Evolutionary conservation across 164 flowering plant species (phyloP).

Genomic region (Warburgia ugandensis): DNA sequence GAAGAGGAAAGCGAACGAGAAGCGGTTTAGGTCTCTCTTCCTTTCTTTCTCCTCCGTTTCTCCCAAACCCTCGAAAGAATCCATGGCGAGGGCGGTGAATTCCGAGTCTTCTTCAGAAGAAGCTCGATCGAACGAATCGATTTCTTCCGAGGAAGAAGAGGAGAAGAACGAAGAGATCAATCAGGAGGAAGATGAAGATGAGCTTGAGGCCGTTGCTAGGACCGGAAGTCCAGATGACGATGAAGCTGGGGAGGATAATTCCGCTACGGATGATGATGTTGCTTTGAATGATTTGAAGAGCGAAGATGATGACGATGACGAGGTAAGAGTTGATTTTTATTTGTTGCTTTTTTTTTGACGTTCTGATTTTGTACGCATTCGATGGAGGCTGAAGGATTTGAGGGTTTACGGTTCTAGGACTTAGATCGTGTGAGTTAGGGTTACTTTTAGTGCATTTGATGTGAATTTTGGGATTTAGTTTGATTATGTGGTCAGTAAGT

Average conservation of each 20-base stretch:
- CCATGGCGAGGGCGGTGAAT: conserved; percentile 49
- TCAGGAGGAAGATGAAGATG: conserved; percentile 75
- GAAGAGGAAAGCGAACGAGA: not conserved
- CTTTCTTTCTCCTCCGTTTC: not conserved
- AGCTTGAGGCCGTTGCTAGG: conserved; percentile 79
- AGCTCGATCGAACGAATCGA: conserved; percentile 31
- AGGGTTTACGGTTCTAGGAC: not conserved
- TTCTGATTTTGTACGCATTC: not conserved
- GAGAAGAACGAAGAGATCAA: conserved; percentile 40
- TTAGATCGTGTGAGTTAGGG: not conserved
- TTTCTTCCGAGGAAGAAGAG: conserved; percentile 56
- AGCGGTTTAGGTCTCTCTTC: not conserved
- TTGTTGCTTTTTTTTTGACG: not conserved
- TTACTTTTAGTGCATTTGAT: not conserved
- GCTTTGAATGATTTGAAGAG: conserved; percentile 16
- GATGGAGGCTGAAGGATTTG: not conserved
- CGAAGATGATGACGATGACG: conserved; percentile 35
- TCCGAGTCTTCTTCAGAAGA: conserved; percentile 39
- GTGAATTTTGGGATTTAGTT: not conserved
- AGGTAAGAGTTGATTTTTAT: conserved; percentile 17
- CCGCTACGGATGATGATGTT: conserved; percentile 13
- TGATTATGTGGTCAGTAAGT: not conserved
- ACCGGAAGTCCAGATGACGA: conserved; percentile 52
- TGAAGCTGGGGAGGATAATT: conserved; percentile 20
- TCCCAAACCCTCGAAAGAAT: not conserved